These are phyloP conservation scores for Apiotrichum siamense DNA, from an alignment of 1,284 basidiomycete species.

Conservation along the genomic window DNA sequence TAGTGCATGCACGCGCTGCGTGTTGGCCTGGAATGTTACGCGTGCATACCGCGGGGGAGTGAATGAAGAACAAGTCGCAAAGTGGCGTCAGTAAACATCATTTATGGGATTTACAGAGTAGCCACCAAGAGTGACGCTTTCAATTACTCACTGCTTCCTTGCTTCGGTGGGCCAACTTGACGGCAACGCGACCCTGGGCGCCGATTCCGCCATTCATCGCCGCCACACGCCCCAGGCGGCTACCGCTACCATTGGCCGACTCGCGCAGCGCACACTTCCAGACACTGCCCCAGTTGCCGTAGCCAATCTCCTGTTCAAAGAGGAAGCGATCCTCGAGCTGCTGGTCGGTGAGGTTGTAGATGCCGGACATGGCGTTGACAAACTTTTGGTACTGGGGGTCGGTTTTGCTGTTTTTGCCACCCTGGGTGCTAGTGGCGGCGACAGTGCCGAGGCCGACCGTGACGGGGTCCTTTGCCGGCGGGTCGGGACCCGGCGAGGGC, in stretches of 20 bases:
- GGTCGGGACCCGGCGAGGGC: too few species aligned
- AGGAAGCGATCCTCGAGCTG: constrained; percentile 34
- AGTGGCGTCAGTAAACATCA: background rate
- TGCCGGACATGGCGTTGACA: constrained; percentile 1
- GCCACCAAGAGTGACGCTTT: too few species aligned
- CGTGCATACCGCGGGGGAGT: too few species aligned
- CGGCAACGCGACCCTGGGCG: constrained; percentile 58
- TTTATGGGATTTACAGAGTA: too few species aligned
- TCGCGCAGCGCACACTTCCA: constrained; percentile 34
- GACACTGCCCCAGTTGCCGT: constrained; percentile 47
- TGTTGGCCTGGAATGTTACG: constrained; percentile 3
- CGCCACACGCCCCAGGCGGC: constrained; percentile 23
- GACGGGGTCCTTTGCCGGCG: too few species aligned
- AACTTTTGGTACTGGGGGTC: constrained; percentile 1
- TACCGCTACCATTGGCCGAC: background rate
- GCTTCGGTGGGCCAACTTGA: constrained; percentile 79
- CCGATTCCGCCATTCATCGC: constrained; percentile 26
- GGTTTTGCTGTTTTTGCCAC: background rate
- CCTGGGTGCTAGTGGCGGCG: background rate
- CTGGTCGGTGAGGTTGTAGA: constrained; percentile 31
- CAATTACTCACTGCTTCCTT: constrained; percentile 53
- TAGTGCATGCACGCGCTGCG: constrained; percentile 65
- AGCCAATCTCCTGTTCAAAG: constrained; percentile 42
- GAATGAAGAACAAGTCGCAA: too few species aligned
- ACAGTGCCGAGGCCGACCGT: too few species aligned